Base-by-base conservation (phyloP, 2,329 filamentous ascomycete genomes). In the Trichophyton verrucosum region DNA sequence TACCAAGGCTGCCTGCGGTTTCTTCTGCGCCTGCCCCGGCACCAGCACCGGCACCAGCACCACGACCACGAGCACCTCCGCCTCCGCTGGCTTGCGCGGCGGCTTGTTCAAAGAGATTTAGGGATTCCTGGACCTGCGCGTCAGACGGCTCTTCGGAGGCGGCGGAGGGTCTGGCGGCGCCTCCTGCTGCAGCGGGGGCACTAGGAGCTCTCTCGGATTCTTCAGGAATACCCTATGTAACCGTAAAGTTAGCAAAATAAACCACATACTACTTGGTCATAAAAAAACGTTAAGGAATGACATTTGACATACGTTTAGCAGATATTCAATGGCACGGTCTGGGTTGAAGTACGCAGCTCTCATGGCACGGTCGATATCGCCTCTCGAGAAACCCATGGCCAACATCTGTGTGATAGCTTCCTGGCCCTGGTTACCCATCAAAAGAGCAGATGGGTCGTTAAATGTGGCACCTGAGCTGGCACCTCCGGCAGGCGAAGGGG, bases 261-360 rank as follows among this genome's bases (percentile, higher is more conserved):
- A 36, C 30, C n/a, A n/a, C 15, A 27, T 27, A 27, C 4, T 27
- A 27, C 1, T 20, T 20, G 2, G 1, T 20, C 20, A 20, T 20
- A 20, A 20, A 20, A 4, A n/a, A 33, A 7, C 7, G 1, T 9
- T 22, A 30, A 49, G 8, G 15, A 38, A 7, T 15, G 8, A 33
- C 20, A 33, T 8, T 47, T 15, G n/a, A 55, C 86, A 76, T 74
- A 94, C 90, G 67, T 78, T 96, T 71, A 99, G 74, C 11, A 99
- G 83, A 71, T 99, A 99, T 74, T 99, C 94, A 61, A 99, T 92
- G 60, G 94, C 94, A 68, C 94, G 90, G 74, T 97, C 92, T 13
- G 92, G 91, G 77, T 99, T 99, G 81, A 88, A 95, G 76, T 89
- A 99, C 13, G 94, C 94, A 65, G 94, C 94, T 70, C 92, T 88